phyloP scores from a whole-genome alignment of 768 basidiomycete species.

The Lactarius hengduanensis region DNA sequence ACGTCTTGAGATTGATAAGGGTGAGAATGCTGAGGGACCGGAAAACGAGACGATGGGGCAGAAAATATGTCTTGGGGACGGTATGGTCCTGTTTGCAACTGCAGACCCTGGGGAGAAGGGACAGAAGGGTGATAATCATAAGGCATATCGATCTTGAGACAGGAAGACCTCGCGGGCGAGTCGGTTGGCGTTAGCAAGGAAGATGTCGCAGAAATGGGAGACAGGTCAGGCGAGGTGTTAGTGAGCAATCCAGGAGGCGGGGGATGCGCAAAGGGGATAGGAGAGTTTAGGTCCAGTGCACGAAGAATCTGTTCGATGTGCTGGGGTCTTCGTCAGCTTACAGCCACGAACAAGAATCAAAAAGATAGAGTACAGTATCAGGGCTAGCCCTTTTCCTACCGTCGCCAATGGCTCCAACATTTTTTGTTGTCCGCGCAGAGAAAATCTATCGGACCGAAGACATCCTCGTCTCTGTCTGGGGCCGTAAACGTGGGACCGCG shows the following conservation, averaged over 20 bases:
- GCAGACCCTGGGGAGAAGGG: constrained; percentile 38
- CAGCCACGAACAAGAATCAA: constrained; percentile 28
- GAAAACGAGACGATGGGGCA: constrained; percentile 21
- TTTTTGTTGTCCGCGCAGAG: constrained; percentile 42
- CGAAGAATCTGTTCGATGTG: constrained; percentile 81
- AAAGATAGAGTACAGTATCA: constrained; percentile 43
- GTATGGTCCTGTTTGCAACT: constrained; percentile 47
- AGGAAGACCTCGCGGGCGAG: constrained; percentile 63
- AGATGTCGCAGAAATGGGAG: constrained; percentile 69
- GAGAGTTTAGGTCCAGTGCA: constrained; percentile 76
- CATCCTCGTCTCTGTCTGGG: constrained; percentile 52
- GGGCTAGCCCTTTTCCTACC: constrained; percentile 65
- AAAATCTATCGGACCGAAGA: constrained; percentile 57
- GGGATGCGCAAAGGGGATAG: constrained; percentile 45
- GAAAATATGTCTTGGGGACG: constrained; percentile 33
- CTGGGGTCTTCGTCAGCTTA: constrained; percentile 39
- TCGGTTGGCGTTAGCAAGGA: constrained; percentile 74
- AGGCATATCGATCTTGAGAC: constrained; percentile 52
- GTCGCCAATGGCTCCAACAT: constrained; percentile 76
- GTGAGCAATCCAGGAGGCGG: constrained; percentile 43
- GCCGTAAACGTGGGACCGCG: constrained; percentile 34
- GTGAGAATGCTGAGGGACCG: constrained; percentile 16
- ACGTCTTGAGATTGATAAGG: constrained; percentile 27
- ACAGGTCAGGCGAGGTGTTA: constrained; percentile 62
- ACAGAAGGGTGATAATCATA: constrained; percentile 45